Evolutionary conservation across 352 stramenopile genomes (phyloP), one percentile per base, ranked within the genome.

Genomic region (Phytophthora litchii): DNA sequence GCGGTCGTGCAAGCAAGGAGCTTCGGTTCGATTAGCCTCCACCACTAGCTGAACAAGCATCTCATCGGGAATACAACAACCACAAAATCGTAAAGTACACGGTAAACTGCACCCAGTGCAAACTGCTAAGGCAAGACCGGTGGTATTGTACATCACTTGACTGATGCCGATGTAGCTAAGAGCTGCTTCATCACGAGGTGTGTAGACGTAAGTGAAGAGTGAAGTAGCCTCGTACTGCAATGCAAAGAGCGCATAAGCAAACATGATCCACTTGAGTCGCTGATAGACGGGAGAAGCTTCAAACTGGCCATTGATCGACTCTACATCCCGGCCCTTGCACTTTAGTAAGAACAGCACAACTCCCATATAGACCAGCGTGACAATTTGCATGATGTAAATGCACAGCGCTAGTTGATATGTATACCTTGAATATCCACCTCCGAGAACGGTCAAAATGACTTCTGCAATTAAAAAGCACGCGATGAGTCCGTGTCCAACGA

Each of bases 191-290:
- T 62, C 46, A 14, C 59, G 64, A 13, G 68, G 55, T 3, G 70
- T 57, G 36, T 64, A 51, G 11, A 71, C 25, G 44, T 83, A 81
- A 20, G 72, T 65, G 46, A 88, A 58, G 27, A 88, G 56, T 23
- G 76, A 86, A 4, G 66, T 65, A 11, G 75, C 50, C 21, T 82
- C 67, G 61, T 74, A 88, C 48, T 86, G 80, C 20, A 79, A 36
- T 27, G 76, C 63, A 44, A 84, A 88, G 0, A 88, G 27, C 14
- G 64, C 57, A 51, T 80, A 78, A 0, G 64, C 64, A 12, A 74
- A 70, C 75, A 88, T 74, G 49, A 90, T 87, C 32, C 75, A 59
- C 54, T 84, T 79, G 13, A 90, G 60, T 1, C 80, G 66, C 43
- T 70, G 35, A 42, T 88, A 90, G 2, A 90, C 64, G 1, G 80